phyloP scores from a whole-genome alignment of 768 basidiomycete species.

The Leucosporidium scottii region DNA sequence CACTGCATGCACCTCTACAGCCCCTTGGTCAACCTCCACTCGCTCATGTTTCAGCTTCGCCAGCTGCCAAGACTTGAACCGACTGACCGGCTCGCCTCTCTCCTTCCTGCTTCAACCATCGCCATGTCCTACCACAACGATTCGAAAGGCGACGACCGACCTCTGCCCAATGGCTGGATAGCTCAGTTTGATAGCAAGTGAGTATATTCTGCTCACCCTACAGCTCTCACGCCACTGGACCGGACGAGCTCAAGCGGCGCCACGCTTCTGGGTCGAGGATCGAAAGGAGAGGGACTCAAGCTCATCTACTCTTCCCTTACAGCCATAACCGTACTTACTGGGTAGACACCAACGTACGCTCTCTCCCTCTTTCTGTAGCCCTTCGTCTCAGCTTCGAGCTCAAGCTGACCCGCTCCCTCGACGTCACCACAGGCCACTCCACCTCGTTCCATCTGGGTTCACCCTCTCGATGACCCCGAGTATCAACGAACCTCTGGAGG shows the following conservation, averaged over 20 bases:
- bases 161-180: slow-evolving; percentile 21
- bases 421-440: slow-evolving; percentile 47
- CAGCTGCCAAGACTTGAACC: too few relatives aligned
- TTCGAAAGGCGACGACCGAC: slow-evolving; percentile 6
- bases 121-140: slow-evolving; percentile 9
- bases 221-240: neutral
- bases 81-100: neutral
- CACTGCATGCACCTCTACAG: too few relatives aligned
- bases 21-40: too few relatives aligned
- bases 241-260: neutral
- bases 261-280: neutral
- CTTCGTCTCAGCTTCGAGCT: too few relatives aligned
- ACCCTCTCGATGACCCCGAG: slow-evolving; percentile 63
- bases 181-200: slow-evolving; percentile 10
- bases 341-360: slow-evolving; percentile 22
- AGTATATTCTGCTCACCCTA: too few relatives aligned
- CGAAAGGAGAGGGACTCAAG: too few relatives aligned
- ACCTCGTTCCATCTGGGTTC: slow-evolving; percentile 62
- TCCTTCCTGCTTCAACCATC: neutral
- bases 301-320: neutral
- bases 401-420: neutral
- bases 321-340: slow-evolving; percentile 21
- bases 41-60: too few relatives aligned
- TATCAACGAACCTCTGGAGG: slow-evolving; percentile 54
- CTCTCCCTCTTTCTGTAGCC: too few relatives aligned